Evolutionary conservation across 148 eudicot genomes (phyloP).

Genomic region (Fallopia convolvulus): DNA sequence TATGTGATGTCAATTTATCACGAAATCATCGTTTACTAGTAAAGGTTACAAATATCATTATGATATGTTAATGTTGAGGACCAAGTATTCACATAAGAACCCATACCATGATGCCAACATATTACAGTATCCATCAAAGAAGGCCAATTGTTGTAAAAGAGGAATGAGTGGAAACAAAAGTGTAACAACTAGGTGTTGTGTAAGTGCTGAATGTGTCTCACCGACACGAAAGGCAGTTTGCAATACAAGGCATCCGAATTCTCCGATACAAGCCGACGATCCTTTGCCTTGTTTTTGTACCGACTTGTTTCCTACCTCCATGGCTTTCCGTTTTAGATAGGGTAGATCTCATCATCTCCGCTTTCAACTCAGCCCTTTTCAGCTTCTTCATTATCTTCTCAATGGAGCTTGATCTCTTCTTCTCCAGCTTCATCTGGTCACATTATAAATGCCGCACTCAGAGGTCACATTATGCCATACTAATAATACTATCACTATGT

Average conservation of each 20-base stretch:
- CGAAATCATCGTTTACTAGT: too few species aligned
- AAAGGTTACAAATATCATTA: too few species aligned
- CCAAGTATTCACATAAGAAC: too few species aligned
- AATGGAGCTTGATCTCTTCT: slow-evolving; percentile 57
- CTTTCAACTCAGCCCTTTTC: slow-evolving; percentile 52
- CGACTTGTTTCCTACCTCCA: background rate
- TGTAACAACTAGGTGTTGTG: too few species aligned
- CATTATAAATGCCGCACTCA: background rate
- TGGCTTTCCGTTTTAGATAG: slow-evolving; percentile 16
- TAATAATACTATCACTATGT: too few species aligned
- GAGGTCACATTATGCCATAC: background rate
- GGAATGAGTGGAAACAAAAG: background rate
- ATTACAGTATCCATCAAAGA: too few species aligned
- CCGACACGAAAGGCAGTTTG: background rate
- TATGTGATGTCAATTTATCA: too few species aligned
- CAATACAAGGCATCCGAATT: background rate
- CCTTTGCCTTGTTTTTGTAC: background rate
- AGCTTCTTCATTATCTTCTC: slow-evolving; percentile 64
- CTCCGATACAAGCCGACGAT: background rate
- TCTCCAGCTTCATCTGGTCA: slow-evolving; percentile 73
- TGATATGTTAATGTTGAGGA: too few species aligned
- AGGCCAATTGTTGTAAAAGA: background rate
- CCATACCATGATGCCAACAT: too few species aligned
- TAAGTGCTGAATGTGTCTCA: background rate
- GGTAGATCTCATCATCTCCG: slow-evolving; percentile 57